Evolutionary conservation across 148 eudicot species (phyloP).

Genomic region (Pouteria glomerata): DNA sequence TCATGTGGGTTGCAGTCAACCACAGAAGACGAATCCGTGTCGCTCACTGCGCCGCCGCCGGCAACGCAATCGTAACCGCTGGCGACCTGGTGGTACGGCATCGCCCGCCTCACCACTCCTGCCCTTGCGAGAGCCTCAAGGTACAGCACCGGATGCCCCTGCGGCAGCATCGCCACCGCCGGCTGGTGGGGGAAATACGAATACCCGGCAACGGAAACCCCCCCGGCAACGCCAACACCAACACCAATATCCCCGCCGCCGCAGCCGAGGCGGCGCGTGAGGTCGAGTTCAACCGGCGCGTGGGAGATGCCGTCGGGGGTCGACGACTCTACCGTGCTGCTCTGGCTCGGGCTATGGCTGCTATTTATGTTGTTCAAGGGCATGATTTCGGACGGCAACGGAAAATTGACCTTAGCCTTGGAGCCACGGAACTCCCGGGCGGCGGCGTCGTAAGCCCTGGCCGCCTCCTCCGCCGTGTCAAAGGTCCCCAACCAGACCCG

Average conservation of each 20-base stretch:
- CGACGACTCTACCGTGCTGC: constrained; percentile 34
- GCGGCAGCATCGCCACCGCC: not conserved
- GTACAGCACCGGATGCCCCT: constrained; percentile 6
- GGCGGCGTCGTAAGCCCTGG: constrained; percentile 34
- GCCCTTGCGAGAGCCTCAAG: constrained; percentile 14
- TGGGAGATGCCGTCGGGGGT: constrained; percentile 6
- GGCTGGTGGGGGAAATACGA: constrained; percentile 1
- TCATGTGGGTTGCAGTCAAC: constrained; percentile 17
- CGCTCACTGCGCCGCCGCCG: constrained; percentile 16
- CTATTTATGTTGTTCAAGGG: not conserved
- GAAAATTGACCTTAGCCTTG: constrained; percentile 36
- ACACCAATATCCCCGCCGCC: not conserved
- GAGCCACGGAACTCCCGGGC: constrained; percentile 26
- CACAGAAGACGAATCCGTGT: constrained; percentile 28
- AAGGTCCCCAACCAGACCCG: constrained; percentile 38
- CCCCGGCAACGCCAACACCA: no score
- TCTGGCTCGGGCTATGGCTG: constrained; percentile 25
- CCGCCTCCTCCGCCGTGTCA: constrained; percentile 37
- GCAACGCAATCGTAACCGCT: constrained; percentile 5
- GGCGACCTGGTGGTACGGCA: not conserved
- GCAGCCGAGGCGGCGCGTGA: constrained; percentile 22
- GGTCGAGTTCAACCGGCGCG: constrained; percentile 21
- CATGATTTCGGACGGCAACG: constrained; percentile 6
- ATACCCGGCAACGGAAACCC: constrained; percentile 1
- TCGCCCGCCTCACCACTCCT: constrained; percentile 4